Base-by-base conservation (phyloP, 768 basidiomycete species). In the Tulasnella sp. region DNA sequence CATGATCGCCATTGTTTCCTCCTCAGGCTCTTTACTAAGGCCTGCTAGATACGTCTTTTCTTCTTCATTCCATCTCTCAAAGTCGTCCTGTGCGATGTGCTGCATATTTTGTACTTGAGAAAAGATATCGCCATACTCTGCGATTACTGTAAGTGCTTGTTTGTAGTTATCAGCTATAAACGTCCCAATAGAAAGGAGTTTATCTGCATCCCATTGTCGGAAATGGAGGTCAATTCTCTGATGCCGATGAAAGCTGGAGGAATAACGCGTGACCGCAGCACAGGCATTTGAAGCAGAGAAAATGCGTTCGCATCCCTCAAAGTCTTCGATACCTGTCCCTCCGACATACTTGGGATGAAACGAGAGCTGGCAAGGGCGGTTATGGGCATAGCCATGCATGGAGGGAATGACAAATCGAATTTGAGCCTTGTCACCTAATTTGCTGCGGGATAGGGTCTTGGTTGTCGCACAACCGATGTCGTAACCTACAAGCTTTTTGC, bases 171-270 rank as follows among this genome's bases (percentile, higher is more conserved):
- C 12, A 49, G n/a, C 22, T 10, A 37, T 15, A 13, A 40, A 25
- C 31, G 12, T 35, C 19, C 34, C 19, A 19, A 15, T 15, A 13
- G 13, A 10, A 20, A 13, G 15, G 27, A 35, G 39, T 37, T 46
- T 57, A 19, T 59, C 59, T 25, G 59, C 55, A 48, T 61, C 59
- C 57, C 59, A 60, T 45, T 58, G 58, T 29, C 32, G 22, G 45
- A 56, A 58, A 46, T 46, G 53, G 7, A 57, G 29, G 44, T 58
- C 43, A 16, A 61, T 16, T 10, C 15, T 20, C 29, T 50, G 53
- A 10, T 13, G 9, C 19, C 51, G 50, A 32, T 60, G 59, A 37
- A 31, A 60, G 2, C 25, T 31, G 13, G 57, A 56, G 4, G 59
- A 45, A 42, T 61, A 54, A 4, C 59, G 45, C 5, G 54, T 53